phyloP scores from a whole-genome alignment of 768 basidiomycete species.

The Termitomyces sp. region DNA sequence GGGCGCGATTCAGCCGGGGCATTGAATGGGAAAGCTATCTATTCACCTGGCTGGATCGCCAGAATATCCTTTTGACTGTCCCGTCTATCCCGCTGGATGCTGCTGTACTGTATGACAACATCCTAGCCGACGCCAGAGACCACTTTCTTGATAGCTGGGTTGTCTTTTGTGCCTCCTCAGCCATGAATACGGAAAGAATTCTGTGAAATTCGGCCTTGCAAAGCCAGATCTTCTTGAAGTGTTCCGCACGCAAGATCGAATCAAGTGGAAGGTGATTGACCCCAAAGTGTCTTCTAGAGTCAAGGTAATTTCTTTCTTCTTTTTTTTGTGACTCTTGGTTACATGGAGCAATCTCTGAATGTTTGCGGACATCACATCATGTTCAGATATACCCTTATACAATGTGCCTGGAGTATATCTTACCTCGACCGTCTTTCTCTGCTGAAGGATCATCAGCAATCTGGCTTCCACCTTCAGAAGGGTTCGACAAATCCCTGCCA shows the following conservation, averaged over 20 bases:
- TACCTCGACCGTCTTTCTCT: conserved; percentile 27
- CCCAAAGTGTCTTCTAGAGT: conserved; percentile 43
- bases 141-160: conserved; percentile 42
- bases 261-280: conserved; percentile 45
- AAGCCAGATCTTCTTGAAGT: conserved; percentile 49
- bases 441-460: conserved; percentile 33
- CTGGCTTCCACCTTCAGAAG: conserved; percentile 41
- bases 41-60: conserved; percentile 36
- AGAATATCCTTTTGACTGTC: conserved; percentile 36
- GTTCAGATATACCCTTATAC: conserved; percentile 50
- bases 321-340: not conserved
- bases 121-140: conserved; percentile 33
- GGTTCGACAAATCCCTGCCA: conserved; percentile 25
- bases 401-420: conserved; percentile 35
- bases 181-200: conserved; percentile 24
- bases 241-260: conserved; percentile 23
- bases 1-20: conserved; percentile 38
- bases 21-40: conserved; percentile 39
- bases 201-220: conserved; percentile 38
- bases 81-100: conserved; percentile 30
- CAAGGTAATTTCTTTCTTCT: conserved; percentile 28
- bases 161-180: conserved; percentile 41
- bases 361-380: conserved; percentile 35
- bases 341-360: not conserved
- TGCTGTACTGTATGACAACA: conserved; percentile 28